phyloP scores from a whole-genome alignment of 768 basidiomycete genomes.

The Termitomyces bulborhizus region DNA sequence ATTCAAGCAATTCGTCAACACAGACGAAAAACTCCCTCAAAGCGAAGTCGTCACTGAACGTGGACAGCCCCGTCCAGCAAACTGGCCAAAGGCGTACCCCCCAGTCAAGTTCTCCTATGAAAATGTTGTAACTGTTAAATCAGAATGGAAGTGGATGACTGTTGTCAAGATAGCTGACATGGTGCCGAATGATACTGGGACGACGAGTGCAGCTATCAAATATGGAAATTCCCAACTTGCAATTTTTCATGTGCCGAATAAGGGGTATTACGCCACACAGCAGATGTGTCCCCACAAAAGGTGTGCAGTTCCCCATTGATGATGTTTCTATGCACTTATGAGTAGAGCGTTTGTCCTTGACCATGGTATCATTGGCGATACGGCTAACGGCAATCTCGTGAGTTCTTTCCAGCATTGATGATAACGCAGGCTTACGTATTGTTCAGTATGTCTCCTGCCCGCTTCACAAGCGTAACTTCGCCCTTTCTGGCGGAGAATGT shows the following conservation, averaged over 20 bases:
- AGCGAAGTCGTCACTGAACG: constrained; percentile 54
- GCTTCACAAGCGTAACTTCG: constrained; percentile 64
- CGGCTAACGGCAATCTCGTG: constrained; percentile 39
- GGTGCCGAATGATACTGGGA: constrained; percentile 34
- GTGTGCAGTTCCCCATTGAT: not conserved
- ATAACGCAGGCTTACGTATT: not conserved
- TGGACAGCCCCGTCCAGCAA: constrained; percentile 56
- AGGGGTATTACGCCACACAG: constrained; percentile 61
- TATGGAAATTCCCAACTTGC: constrained; percentile 65
- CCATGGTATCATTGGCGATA: constrained; percentile 65
- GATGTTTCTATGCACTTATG: not conserved
- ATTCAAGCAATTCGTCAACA: constrained; percentile 66
- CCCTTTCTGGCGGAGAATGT: constrained; percentile 49
- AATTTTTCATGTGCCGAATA: constrained; percentile 55
- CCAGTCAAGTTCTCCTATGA: constrained; percentile 33
- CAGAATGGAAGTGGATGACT: constrained; percentile 50
- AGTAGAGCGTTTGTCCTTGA: constrained; percentile 59
- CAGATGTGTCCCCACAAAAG: constrained; percentile 49
- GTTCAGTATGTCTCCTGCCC: constrained; percentile 32
- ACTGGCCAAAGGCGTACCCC: constrained; percentile 58
- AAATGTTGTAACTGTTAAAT: constrained; percentile 24
- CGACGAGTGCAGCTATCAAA: constrained; percentile 49
- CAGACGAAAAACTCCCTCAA: constrained; percentile 35
- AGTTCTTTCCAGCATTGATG: constrained; percentile 17
- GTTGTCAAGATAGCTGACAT: constrained; percentile 46